These are phyloP conservation scores for Sordariomycetes sp. DNA, from an alignment of 2,329 filamentous ascomycete species.

Conservation along the genomic window DNA sequence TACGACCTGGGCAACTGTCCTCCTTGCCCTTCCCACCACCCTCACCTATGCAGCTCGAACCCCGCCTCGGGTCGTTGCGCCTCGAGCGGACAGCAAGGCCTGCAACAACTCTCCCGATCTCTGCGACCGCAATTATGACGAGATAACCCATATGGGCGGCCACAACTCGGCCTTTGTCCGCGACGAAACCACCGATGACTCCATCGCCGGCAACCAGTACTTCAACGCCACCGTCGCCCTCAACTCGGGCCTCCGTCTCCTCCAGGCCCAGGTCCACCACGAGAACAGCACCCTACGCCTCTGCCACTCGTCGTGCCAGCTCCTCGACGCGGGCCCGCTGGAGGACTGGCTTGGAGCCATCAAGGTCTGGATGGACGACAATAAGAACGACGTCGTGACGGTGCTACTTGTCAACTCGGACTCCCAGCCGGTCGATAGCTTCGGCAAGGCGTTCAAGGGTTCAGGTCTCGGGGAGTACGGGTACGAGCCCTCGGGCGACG, in stretches of 20 bases:
- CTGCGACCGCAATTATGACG: slow-evolving; percentile 58
- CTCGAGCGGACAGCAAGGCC: slow-evolving; percentile 19
- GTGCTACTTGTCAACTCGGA: slow-evolving; percentile 61
- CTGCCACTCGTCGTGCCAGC: slow-evolving; percentile 54
- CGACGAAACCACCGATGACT: slow-evolving; percentile 46
- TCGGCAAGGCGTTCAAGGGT: slow-evolving; percentile 38
- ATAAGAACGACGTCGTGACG: slow-evolving; percentile 65
- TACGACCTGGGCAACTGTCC: slow-evolving; percentile 6
- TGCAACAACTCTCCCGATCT: slow-evolving; percentile 76
- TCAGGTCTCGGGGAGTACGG: slow-evolving; percentile 49
- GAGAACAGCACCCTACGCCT: slow-evolving; percentile 44
- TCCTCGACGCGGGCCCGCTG: slow-evolving; percentile 57
- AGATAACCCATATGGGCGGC: slow-evolving; percentile 65
- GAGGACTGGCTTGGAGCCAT: slow-evolving; percentile 50
- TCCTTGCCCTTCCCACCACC: slow-evolving; percentile 12
- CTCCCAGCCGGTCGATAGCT: slow-evolving; percentile 35
- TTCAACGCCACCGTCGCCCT: slow-evolving; percentile 60
- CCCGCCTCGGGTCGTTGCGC: slow-evolving; percentile 1
- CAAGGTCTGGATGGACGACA: slow-evolving; percentile 53
- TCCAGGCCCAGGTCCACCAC: slow-evolving; percentile 61
- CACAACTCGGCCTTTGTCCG: slow-evolving; percentile 64
- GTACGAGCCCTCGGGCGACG: slow-evolving; percentile 37
- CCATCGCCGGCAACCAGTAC: slow-evolving; percentile 58
- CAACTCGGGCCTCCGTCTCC: slow-evolving; percentile 55
- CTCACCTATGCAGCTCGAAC: slow-evolving; percentile 1